Evolutionary conservation across 768 basidiomycete species (phyloP), one percentile per base, ranked within the genome.

Genomic region (Phanerochaete sordida): DNA sequence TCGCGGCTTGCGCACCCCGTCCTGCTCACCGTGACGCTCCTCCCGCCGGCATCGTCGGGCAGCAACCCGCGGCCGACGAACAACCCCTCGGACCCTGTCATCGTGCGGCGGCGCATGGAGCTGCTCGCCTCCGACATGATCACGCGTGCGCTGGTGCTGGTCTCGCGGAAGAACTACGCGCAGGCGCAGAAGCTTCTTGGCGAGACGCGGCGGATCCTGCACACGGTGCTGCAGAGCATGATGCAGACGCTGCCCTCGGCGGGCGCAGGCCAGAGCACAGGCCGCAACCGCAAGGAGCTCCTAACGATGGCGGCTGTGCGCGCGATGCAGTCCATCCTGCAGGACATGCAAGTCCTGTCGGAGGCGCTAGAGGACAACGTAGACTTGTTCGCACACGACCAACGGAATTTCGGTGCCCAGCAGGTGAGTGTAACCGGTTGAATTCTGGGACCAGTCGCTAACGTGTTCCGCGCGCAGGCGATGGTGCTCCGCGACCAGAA

Each of bases 121-220:
- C 84, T 99, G 3, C 83, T 98, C 39, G 91, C 94, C 26, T 91
- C 90, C 27, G 97, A 98, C 74, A 98, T 98, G 94, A 94, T 98
- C 70, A 95, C 95, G 1, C 87, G 97, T 12, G 89, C 90, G 19
- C 81, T 99, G 30, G 90, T 98, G 30, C 83, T 98, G 47, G 95
- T 97, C 55, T 91, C 93, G 43, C 79, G 95, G 66, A 85, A 94
- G 71, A 97, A 98, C 71, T 91, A 87, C 74, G 80, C 86, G 0
- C 94, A 95, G 64, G 97, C 96, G 1, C 88, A 90, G 69, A 90
- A 91, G 68, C 90, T 98, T 58, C 82, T 97, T 75, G 84, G 82
- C 45, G 93, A 95, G 80, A 95, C 97, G 59, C 92, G 90, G 74
- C 81, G 93, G 49, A 98, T 98, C 67, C 76, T 98, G 72, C 87